Evolutionary conservation across 768 basidiomycete species (phyloP), one percentile per base, ranked within the genome.

Genomic region (Auriscalpium orientale): DNA sequence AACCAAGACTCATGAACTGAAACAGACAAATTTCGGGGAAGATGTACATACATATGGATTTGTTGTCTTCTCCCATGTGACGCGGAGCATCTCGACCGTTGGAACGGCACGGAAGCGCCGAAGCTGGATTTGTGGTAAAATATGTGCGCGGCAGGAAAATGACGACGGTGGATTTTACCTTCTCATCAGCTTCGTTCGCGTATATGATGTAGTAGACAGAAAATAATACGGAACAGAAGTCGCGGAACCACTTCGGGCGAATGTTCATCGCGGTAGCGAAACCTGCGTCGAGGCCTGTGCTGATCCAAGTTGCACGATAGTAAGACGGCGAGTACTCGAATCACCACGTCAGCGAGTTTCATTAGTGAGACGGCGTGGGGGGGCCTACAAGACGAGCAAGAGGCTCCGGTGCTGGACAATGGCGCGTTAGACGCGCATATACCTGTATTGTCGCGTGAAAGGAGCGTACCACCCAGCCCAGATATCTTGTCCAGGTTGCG

Each of bases 211-310:
- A 99, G 74, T 98, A 99, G 2, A 78, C 73, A 0, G 91, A 85
- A 68, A 97, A 95, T 21, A 92, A 62, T 46, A 97, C 73, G 44
- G 91, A 92, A 51, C 85, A 87, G 6, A 97, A 71, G 67, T 99
- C 92, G 61, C 87, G 81, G 10, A 98, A 70, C 93, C 92, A 97
- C 66, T 88, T 91, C 3, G 91, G 90, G 13, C 87, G 83, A 55
- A 99, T 91, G 2, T 83, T 76, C 89, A 95, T 93, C 12, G 95
- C 95, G 0, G 94, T 94, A 0, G 94, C 94, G 66, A 98, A 98
- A 1, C 95, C 97, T 2, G 95, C 93, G 67, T 99, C 97, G n/a
- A 98, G 76, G 2, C 94, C 95, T 0, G 91, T 95, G 49, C 72
- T 82, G 56, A 99, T 85, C 88, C 94, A 99, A 51, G 95, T 95